A percentile compares a stretch with the other conserved stretches of the same genome.
Conservation (phyloP, 2,329 filamentous ascomycete genomes). For the Graphilbum sp. region DNA sequence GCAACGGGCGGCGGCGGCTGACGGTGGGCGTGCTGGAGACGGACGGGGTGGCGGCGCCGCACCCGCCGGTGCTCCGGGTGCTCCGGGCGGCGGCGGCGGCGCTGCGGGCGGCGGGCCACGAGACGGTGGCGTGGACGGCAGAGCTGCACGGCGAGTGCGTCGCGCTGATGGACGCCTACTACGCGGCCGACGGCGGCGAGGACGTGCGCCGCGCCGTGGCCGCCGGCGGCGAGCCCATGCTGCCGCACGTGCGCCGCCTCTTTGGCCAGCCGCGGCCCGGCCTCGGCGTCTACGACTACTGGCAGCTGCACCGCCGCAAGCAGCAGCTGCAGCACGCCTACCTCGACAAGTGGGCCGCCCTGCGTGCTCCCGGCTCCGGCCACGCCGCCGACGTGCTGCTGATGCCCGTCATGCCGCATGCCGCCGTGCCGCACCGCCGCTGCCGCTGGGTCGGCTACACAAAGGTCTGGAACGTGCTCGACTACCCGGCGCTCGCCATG, state of each 20-base stretch:
- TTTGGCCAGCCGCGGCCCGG: constrained; percentile 32
- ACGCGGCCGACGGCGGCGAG: constrained; percentile 45
- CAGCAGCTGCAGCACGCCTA: constrained; percentile 34
- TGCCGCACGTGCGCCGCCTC: constrained; percentile 40
- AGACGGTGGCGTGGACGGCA: constrained; percentile 35
- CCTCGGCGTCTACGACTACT: constrained; percentile 49
- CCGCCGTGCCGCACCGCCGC: constrained; percentile 27
- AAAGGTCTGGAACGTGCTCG: constrained; percentile 45
- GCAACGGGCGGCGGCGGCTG: constrained; percentile 13
- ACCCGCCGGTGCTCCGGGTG: constrained; percentile 41
- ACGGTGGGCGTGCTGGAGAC: constrained; percentile 3
- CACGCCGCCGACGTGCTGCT: constrained; percentile 37
- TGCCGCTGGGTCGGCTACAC: constrained; percentile 40
- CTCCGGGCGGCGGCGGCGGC: constrained; percentile 29
- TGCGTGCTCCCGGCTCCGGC: constrained; percentile 24
- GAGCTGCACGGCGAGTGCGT: constrained; percentile 32
- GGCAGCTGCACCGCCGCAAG: constrained; percentile 48
- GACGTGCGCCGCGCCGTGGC: constrained; percentile 39
- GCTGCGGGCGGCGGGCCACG: constrained; percentile 27
- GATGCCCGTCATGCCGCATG: constrained; percentile 43
- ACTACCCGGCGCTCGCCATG: constrained; percentile 41
- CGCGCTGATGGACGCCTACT: constrained; percentile 30
- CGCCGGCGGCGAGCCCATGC: constrained; percentile 39
- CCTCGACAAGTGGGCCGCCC: constrained; percentile 39
- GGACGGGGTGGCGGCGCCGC: constrained; percentile 26